Evolutionary conservation across 345 rosid genomes (phyloP).

Genomic region (Cardamine resedifolia): DNA sequence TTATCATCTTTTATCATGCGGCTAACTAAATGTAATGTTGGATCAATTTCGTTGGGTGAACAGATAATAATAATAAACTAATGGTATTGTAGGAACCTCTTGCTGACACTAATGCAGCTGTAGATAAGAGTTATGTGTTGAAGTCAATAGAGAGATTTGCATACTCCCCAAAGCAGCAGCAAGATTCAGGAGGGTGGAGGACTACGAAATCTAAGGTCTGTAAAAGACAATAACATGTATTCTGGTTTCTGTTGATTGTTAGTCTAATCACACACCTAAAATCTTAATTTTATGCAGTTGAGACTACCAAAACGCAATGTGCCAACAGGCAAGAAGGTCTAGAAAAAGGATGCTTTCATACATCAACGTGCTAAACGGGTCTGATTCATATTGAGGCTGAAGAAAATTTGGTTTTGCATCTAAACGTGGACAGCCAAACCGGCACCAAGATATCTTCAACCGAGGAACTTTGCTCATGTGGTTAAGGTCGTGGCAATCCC

Average conservation of each 20-base stretch:
- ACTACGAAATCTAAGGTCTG: slow-evolving; percentile 73
- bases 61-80: background rate
- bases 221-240: background rate
- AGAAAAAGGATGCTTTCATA: background rate
- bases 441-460: background rate
- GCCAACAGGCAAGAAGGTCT: slow-evolving; percentile 21
- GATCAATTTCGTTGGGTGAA: background rate
- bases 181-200: slow-evolving; percentile 73
- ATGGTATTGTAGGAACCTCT: slow-evolving; percentile 41
- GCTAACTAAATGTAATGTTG: background rate
- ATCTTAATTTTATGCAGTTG: slow-evolving; percentile 43
- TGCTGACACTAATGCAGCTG: slow-evolving; percentile 16
- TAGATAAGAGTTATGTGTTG: slow-evolving; percentile 41
- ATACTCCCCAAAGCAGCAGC: slow-evolving; percentile 47
- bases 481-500: too few relatives aligned
- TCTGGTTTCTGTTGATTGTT: slow-evolving; percentile 9
- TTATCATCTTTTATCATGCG: too few relatives aligned
- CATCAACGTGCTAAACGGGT: slow-evolving; percentile 8
- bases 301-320: slow-evolving; percentile 51
- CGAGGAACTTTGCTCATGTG: slow-evolving; percentile 3
- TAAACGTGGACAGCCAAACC: background rate
- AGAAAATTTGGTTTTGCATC: background rate
- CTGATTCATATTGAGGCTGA: background rate
- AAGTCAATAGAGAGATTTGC: slow-evolving; percentile 60
- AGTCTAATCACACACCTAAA: slow-evolving; percentile 4